These are phyloP conservation scores for Blastobotrys arbuscula DNA, from an alignment of 1,139 yeast species.

Conservation along the genomic window DNA sequence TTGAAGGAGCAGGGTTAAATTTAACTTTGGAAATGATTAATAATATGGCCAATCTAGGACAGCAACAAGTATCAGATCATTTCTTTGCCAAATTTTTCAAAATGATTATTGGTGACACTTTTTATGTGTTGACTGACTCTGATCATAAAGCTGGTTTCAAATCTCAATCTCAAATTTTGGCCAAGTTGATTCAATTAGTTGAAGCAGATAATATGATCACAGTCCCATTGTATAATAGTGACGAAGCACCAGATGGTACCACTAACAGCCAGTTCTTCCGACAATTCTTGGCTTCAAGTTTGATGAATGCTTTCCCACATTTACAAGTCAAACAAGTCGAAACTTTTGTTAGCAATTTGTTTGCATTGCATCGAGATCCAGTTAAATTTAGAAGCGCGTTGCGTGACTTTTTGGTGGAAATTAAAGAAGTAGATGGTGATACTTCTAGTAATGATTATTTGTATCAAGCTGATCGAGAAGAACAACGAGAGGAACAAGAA, in stretches of 20 bases:
- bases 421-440: slow-evolving; percentile 93
- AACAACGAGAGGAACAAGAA: slow-evolving; percentile 63
- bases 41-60: slow-evolving; percentile 75
- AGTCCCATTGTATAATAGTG: slow-evolving; percentile 67
- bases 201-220: slow-evolving; percentile 66
- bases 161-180: slow-evolving; percentile 77
- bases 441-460: slow-evolving; percentile 70
- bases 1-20: slow-evolving; percentile 82
- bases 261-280: slow-evolving; percentile 72
- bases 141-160: slow-evolving; percentile 97
- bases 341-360: slow-evolving; percentile 71
- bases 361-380: slow-evolving; percentile 64
- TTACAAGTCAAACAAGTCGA: slow-evolving; percentile 77
- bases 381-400: slow-evolving; percentile 74
- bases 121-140: slow-evolving; percentile 89
- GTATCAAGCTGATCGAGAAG: slow-evolving; percentile 90
- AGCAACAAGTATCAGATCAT: slow-evolving; percentile 66
- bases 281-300: slow-evolving; percentile 75
- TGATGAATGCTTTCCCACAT: slow-evolving; percentile 85
- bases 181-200: slow-evolving; percentile 78
- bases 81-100: slow-evolving; percentile 87
- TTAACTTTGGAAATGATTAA: slow-evolving; percentile 75
- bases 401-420: slow-evolving; percentile 94
- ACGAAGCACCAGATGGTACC: slow-evolving; percentile 72
- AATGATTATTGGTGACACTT: slow-evolving; percentile 85